Evolutionary conservation across 2,329 filamentous ascomycete genomes (phyloP), one percentile per base, ranked within the genome.

Genomic region (Colletotrichum aenigma): DNA sequence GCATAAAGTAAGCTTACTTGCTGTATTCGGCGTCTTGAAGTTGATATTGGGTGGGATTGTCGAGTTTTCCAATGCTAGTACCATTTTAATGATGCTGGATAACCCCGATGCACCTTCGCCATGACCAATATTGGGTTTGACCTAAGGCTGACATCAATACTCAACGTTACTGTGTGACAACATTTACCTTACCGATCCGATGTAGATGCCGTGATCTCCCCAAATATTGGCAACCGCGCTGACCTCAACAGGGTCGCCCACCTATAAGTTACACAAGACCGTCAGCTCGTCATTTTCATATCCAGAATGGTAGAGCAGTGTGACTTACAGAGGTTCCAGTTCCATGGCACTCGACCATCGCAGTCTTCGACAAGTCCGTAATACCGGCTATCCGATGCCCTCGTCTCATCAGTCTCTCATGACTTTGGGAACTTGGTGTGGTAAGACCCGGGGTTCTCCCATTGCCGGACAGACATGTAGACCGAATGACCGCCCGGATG

Each of bases 221-320:
- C 84, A 85, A 2, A 82, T 79, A 1, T 73, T 76, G 1, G 78
- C 77, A 15, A 88, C 80, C 1, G 84, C 86, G 1, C 65, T 62
- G 0, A 82, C 79, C 72, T 88, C 87, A 1, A 81, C 72, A 0
- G 89, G 89, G 75, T 92, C 90, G 3, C 91, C 91, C 2, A 87
- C 87, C 52, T 76, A 13, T 16, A 6, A 2, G 7, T 24, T 3
- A 15, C 6, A 16, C 2, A 13, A 13, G 4, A 24, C 1, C n/a
- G n/a, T n/a, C 7, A 43, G 52, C 15, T 30, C 18, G 18, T 32
- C 12, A 10, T 8, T 5, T 21, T 18, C 28, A 16, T 13, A 15
- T 4, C 30, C n/a, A 56, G 7, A 10, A 18, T 30, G 52, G 6
- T 24, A 24, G 10, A 13, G 8, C 4, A 18, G 83, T 82, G 67